A percentile compares a stretch with the other conserved stretches of the same genome.
These are phyloP conservation scores for Petunia secreta DNA, from an alignment of 257 asterid species.

Conservation along the genomic window DNA sequence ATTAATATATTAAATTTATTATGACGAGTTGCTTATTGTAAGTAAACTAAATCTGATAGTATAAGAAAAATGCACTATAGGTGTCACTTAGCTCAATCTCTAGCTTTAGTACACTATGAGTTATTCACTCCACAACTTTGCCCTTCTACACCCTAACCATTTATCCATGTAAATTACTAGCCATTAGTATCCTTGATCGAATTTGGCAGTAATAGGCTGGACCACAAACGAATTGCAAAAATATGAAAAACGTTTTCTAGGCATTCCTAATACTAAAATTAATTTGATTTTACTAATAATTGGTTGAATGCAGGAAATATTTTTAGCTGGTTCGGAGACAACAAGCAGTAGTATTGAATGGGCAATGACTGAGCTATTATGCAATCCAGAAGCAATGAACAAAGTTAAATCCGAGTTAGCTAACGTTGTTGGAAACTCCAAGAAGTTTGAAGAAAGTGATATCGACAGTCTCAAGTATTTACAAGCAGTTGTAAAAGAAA, in stretches of 20 bases:
- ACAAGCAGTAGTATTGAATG: conserved; percentile 69
- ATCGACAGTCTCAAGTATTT: conserved; percentile 54
- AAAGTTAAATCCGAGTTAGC: conserved; percentile 50
- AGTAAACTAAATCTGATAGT: not conserved
- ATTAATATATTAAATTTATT: not conserved
- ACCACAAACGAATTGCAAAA: too few species aligned
- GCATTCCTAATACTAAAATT: too few species aligned
- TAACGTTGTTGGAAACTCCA: conserved; percentile 37
- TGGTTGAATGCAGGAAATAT: conserved; percentile 50
- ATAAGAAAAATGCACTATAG: not conserved
- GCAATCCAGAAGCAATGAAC: conserved; percentile 51
- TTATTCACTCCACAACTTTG: too few species aligned
- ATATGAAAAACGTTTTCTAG: too few species aligned
- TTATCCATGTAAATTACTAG: too few species aligned
- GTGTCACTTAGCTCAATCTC: not conserved
- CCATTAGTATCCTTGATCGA: too few species aligned
- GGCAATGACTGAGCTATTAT: conserved; percentile 71
- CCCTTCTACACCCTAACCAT: too few species aligned
- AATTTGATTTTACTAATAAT: not conserved
- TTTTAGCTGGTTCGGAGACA: conserved; percentile 73
- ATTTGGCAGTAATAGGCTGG: too few species aligned
- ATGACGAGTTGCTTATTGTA: not conserved
- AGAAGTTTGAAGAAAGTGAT: conserved; percentile 50
- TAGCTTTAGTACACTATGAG: too few species aligned
- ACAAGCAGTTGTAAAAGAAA: conserved; percentile 58